Evolutionary conservation across 2,329 filamentous ascomycete genomes (phyloP).

Genomic region (Penicillium sp.): DNA sequence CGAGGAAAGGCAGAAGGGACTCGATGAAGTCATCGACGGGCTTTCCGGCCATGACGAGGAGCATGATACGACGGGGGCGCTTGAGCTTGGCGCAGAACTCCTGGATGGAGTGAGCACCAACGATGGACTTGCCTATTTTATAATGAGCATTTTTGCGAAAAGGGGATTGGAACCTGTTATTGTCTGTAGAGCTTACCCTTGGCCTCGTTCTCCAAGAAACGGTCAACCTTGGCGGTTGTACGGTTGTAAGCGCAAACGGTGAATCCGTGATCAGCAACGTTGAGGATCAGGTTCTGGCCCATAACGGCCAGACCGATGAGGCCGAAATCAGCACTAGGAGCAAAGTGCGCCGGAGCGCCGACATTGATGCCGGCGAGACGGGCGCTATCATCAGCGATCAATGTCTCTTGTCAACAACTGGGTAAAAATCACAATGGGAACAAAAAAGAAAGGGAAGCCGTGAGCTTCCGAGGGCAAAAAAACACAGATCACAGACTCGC

Average conservation of each 20-base stretch:
- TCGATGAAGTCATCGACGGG: conserved; percentile 99
- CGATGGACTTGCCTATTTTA: conserved; percentile 77
- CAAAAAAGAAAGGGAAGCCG: neutral
- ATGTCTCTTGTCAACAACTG: conserved; percentile 35
- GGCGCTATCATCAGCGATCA: conserved; percentile 60
- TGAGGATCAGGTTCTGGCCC: conserved; percentile 84
- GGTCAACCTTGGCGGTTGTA: conserved; percentile 96
- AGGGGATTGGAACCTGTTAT: neutral
- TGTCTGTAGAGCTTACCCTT: conserved; percentile 58
- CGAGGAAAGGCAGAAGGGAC: conserved; percentile 79
- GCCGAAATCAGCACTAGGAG: conserved; percentile 77
- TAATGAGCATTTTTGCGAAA: neutral
- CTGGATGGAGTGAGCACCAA: conserved; percentile 88
- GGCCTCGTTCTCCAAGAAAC: conserved; percentile 85
- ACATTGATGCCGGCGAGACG: conserved; percentile 73
- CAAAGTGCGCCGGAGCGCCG: conserved; percentile 59
- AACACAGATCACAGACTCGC: neutral
- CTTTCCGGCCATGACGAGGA: conserved; percentile 97
- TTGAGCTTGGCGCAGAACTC: conserved; percentile 97
- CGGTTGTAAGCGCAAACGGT: conserved; percentile 98
- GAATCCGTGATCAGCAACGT: conserved; percentile 89
- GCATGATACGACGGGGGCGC: conserved; percentile 94
- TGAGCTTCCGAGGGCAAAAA: conserved; percentile 14
- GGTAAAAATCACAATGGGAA: conserved; percentile 14
- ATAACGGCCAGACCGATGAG: conserved; percentile 92